Conservation (phyloP, 2,329 filamentous ascomycete genomes). For the Colletotrichum neosansevieriae region DNA sequence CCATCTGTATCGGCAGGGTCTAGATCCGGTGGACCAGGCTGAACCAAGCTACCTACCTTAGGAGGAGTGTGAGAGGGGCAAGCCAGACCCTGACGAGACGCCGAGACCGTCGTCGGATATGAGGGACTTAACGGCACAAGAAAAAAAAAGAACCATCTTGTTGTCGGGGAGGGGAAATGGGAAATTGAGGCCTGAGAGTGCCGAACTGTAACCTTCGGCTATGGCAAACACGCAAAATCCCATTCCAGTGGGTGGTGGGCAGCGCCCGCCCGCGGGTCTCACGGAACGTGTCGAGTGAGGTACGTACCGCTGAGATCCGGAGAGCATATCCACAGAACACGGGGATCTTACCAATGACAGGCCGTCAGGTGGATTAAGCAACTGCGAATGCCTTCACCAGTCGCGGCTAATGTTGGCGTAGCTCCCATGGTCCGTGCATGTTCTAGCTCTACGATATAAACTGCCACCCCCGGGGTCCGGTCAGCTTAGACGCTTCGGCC, state of each 20-base stretch:
- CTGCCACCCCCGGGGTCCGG: conserved; percentile 35
- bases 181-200: conserved; percentile 34
- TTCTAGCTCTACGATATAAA: not conserved
- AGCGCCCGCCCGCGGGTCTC: not conserved
- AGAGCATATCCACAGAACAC: conserved; percentile 15
- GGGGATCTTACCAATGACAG: conserved; percentile 35
- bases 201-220: conserved; percentile 22
- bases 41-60: too few species aligned
- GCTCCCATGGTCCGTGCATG: conserved; percentile 10
- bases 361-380: not conserved
- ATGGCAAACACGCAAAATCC: conserved; percentile 39
- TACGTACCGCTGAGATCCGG: conserved; percentile 24
- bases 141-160: not conserved
- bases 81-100: conserved; percentile 7
- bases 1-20: conserved; percentile 25
- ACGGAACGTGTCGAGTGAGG: not conserved
- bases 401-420: not conserved
- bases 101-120: conserved; percentile 17
- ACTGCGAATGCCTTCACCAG: conserved; percentile 31
- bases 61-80: conserved; percentile 1
- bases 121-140: not conserved
- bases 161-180: conserved; percentile 18
- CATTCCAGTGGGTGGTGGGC: conserved; percentile 18
- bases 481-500: conserved; percentile 35
- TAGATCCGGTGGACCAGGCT: conserved; percentile 24